Conservation (phyloP, 1,139 yeast species). For the Pichia norvegensis region DNA sequence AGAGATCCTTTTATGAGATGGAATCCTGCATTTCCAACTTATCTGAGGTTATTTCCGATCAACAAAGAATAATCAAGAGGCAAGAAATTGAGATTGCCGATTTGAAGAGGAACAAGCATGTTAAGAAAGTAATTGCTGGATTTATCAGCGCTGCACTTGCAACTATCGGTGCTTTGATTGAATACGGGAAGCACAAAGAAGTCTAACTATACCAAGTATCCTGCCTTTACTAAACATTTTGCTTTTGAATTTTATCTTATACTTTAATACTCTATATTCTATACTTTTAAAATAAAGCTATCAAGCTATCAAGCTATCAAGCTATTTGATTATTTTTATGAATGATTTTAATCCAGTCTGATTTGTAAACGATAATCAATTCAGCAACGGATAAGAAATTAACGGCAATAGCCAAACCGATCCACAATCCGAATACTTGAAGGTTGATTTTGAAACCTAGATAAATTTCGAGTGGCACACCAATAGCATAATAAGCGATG, state of each 20-base stretch:
- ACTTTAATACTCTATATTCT: neutral
- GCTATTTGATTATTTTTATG: constrained; percentile 20
- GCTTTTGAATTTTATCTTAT: neutral
- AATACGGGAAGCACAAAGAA: neutral
- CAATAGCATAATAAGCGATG: constrained; percentile 59
- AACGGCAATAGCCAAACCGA: constrained; percentile 74
- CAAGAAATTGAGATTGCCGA: constrained; percentile 1
- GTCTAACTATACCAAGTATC: no score
- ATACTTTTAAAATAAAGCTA: no score
- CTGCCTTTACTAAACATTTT: neutral
- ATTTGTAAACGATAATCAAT: constrained; percentile 37
- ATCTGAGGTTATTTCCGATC: neutral
- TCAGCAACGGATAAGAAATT: constrained; percentile 58
- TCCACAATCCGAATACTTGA: constrained; percentile 71
- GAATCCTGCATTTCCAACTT: neutral
- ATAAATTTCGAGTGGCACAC: constrained; percentile 60
- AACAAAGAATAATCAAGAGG: neutral
- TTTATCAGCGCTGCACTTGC: constrained; percentile 10
- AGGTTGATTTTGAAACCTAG: constrained; percentile 49
- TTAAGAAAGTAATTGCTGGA: constrained; percentile 6
- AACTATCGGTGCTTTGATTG: constrained; percentile 10
- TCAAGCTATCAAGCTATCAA: no score
- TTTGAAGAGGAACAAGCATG: constrained; percentile 1
- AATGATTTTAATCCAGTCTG: constrained; percentile 48
- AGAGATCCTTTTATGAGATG: neutral